Base-by-base conservation (phyloP, 441 rosid species). In the Pelargonium australe region DNA sequence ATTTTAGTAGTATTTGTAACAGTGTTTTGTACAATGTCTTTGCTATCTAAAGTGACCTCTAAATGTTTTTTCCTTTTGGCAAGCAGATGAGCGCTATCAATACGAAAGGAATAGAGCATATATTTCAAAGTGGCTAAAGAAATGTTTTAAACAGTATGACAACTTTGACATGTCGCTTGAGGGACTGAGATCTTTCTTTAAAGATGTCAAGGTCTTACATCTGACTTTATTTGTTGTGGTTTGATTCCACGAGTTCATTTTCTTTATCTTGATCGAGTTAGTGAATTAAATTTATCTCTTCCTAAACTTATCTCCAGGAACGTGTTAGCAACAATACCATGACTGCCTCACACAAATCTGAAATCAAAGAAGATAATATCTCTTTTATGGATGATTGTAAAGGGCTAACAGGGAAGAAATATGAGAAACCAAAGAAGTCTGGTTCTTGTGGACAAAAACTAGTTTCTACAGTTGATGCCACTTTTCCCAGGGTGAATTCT, bases 61-160 rank as follows among this genome's bases (percentile, higher is more conserved):
- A 40, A 17, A 64, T 34, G 12, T 37, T 64, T 64, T 61, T 17
- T 37, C 19, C 47, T 55, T 78, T 70, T 68, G 65, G 61, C 63
- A 45, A 70, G 73, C 87, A 95, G 98, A 95, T 83, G 92, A 88
- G 80, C 90, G 98, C 53, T 95, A 82, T 80, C 79, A 67, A 75
- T 86, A 88, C 68, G 90, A 87, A 79, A 80, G 92, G 82, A 92
- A 92, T 69, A 80, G 78, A 76, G 68, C 76, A 47, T 77, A 88
- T 74, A 86, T 92, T 80, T 89, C 99, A 34, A 95, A 92, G 82
- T 92, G 99, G 99, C 86, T 92, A 69, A 90, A 89, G 87, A 89
- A 88, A 72, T 89, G 92, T 53, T 79, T 95, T 68, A 80, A 77
- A 73, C 80, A 76, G 71, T 82, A 85, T 69, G 92, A 85, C 65